Conservation (phyloP, 78 protist species). For the Dictyostelium purpureum region DNA sequence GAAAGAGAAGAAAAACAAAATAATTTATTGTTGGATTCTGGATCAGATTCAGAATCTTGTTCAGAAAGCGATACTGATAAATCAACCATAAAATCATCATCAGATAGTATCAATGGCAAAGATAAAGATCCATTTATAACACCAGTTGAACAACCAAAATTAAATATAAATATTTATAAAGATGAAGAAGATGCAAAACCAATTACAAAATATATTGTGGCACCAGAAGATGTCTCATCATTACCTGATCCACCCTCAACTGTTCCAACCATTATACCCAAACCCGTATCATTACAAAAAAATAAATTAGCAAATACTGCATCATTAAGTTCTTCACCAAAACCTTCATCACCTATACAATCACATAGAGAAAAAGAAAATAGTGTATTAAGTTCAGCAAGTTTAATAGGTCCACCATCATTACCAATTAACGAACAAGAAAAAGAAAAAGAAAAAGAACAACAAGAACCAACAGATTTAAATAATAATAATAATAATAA, state of each 20-base stretch:
- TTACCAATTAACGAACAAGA: neutral
- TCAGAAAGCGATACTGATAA: neutral
- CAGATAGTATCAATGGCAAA: neutral
- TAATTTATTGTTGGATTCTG: neutral
- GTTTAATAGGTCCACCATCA: neutral
- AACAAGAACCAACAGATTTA: neutral
- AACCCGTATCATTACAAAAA: neutral
- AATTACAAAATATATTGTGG: neutral
- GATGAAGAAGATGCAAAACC: conserved; percentile 8
- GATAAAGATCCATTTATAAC: neutral
- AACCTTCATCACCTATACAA: conserved; percentile 5
- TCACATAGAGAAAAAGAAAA: neutral
- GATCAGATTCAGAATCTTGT: neutral
- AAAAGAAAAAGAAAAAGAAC: neutral
- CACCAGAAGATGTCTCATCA: conserved; percentile 37
- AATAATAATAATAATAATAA: neutral
- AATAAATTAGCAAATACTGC: neutral
- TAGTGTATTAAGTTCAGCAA: conserved; percentile 2
- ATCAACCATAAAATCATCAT: neutral
- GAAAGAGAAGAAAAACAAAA: neutral
- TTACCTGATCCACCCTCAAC: conserved; percentile 57
- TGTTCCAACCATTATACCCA: conserved; percentile 10
- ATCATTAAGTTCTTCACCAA: neutral
- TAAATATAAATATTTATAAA: neutral
- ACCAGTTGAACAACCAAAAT: neutral